These are phyloP conservation scores for Xylaria acuta DNA, from an alignment of 495 filamentous ascomycete genomes.

Conservation along the genomic window DNA sequence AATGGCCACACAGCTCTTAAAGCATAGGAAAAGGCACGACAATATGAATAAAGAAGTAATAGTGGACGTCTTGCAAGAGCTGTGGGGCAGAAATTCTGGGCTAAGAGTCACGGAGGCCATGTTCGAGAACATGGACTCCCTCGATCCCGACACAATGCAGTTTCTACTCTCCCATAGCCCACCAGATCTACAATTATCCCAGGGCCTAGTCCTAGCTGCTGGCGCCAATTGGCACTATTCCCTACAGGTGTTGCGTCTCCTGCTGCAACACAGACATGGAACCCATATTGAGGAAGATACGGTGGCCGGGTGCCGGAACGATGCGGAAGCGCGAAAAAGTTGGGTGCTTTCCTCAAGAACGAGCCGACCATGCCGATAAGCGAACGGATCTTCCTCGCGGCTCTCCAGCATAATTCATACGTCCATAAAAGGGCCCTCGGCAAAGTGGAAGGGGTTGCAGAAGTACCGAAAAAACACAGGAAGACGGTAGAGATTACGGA, in stretches of 20 bases:
- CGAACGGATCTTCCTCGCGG: neutral
- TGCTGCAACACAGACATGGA: neutral
- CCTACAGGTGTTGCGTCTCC: neutral
- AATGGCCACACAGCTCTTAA: neutral
- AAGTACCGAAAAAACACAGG: neutral
- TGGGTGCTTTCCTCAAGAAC: neutral
- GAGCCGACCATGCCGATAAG: neutral
- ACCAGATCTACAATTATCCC: neutral
- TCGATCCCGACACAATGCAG: neutral
- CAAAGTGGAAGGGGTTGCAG: neutral
- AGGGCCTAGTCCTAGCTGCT: neutral
- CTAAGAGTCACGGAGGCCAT: neutral
- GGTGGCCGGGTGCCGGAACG: neutral
- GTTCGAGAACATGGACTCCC: neutral
- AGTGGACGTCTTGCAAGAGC: neutral
- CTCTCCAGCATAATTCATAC: neutral
- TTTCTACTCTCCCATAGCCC: neutral
- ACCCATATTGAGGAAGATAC: neutral
- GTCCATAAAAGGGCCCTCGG: neutral
- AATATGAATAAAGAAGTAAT: neutral
- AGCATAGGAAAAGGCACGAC: neutral
- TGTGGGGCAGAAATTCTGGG: neutral
- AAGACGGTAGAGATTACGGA: neutral
- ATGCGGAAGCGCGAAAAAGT: neutral
- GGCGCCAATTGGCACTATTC: neutral